Evolutionary conservation across 148 eudicot species (phyloP), one percentile per base, ranked within the genome.

Genomic region (Diospyros kaki): DNA sequence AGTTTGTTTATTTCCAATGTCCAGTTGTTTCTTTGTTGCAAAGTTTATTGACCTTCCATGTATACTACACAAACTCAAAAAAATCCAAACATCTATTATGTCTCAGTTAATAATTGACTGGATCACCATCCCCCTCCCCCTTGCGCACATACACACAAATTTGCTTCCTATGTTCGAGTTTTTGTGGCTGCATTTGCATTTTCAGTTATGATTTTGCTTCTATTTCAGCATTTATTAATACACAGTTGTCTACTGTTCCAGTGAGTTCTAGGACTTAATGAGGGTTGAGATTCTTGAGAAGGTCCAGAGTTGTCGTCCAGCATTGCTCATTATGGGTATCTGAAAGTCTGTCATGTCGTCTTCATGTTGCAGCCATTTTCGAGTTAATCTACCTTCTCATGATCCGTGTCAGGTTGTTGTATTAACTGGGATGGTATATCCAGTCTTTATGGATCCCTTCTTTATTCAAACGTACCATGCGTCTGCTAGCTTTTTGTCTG

Each of bases 261-360:
- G 98, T 91, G 98, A 93, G 98, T 91, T 74, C 92, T 93, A 93
- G 96, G 88, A 78, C 87, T 76, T 88, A 86, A 88, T 48, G 8
- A 48, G 52, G 52, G 52, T 82, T 90, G 86, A 28, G 28, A 28
- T 28, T 28, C 28, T 28, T 28, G 28, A 87, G 92, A 87, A 89
- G 91, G 97, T 91, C 89, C 95, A 93, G 88, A 86, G 93, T 92
- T 84, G 87, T 89, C 86, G 87, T 89, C 86, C 98, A 91, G 96
- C 92, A 65, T 83, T 91, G 28, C 28, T 89, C 97, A 89, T 91
- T 91, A 75, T 91, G 87, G 52, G 87, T 90, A 89, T 91, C 91
- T 86, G 89, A 93, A 87, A 85, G 94, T 93, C 93, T 81, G 97
- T 93, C 87, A 66, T 93, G 92, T 91, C 90, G 71, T 91, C 92